These are phyloP conservation scores for Leishmania amazonensis DNA, from an alignment of 208 protist genomes.

Conservation along the genomic window DNA sequence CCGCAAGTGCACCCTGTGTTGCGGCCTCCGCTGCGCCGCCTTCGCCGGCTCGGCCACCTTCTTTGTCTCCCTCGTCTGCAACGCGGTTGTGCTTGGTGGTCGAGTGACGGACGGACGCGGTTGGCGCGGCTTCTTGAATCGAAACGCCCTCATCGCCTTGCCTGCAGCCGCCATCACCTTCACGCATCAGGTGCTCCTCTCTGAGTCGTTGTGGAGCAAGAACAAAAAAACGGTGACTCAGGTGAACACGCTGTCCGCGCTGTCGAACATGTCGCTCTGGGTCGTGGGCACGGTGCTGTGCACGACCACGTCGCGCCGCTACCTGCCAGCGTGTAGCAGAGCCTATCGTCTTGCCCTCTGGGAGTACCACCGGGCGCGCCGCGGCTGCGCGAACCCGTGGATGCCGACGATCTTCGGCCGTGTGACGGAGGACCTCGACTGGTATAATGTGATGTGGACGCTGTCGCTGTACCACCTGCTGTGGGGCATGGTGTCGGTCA, in stretches of 20 bases:
- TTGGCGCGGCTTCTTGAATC: slow-evolving; percentile 62
- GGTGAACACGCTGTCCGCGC: slow-evolving; percentile 66
- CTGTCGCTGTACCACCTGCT: slow-evolving; percentile 73
- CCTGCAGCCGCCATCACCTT: slow-evolving; percentile 75
- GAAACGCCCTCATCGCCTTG: slow-evolving; percentile 63
- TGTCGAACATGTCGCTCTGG: slow-evolving; percentile 71
- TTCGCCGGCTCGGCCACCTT: slow-evolving; percentile 42
- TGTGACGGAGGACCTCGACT: slow-evolving; percentile 79
- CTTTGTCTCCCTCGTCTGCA: slow-evolving; percentile 65
- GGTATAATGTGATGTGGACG: slow-evolving; percentile 77
- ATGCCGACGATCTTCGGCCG: slow-evolving; percentile 64
- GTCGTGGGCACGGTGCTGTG: slow-evolving; percentile 37
- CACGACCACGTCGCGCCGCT: slow-evolving; percentile 54
- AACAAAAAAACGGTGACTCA: slow-evolving; percentile 75
- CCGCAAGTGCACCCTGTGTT: slow-evolving; percentile 80
- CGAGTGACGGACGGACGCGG: slow-evolving; percentile 53
- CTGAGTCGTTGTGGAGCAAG: slow-evolving; percentile 85
- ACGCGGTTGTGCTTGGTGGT: slow-evolving; percentile 49
- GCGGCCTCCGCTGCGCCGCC: slow-evolving; percentile 54
- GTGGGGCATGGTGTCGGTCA: slow-evolving; percentile 70
- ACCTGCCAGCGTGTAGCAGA: slow-evolving; percentile 41
- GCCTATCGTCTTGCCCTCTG: slow-evolving; percentile 79
- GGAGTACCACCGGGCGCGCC: slow-evolving; percentile 72
- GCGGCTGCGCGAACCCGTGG: slow-evolving; percentile 66
- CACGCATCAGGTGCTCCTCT: slow-evolving; percentile 82